Evolutionary conservation across 192 early-diverging fungal genomes (phyloP), one percentile per base, ranked within the genome.

Genomic region (Obelidium mucronatum): DNA sequence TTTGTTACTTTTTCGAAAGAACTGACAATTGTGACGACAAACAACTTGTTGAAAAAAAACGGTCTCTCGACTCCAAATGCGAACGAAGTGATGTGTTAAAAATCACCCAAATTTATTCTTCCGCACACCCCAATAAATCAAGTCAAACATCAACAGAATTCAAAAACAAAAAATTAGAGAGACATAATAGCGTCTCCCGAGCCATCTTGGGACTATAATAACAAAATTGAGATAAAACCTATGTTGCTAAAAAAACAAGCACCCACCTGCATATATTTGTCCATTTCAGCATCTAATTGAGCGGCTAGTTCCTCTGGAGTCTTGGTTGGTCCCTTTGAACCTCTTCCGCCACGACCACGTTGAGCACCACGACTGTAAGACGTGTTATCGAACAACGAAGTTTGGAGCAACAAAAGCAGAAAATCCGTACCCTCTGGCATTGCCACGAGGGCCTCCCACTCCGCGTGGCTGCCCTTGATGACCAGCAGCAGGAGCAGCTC

Each of bases 261-360:
- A 8, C 33, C 13, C 11, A 77, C 80, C 52, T 78, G 78, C 85
- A 86, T 86, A 70, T 86, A 86, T 19, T 81, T 75, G 35, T 82
- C 85, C 82, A 86, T 81, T 34, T 86, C 85, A 17, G 82, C 82
- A 69, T 84, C 85, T 15, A 86, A 74, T 8, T 84, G 71, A 3
- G 63, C 79, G 3, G 62, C 73, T 34, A 68, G 36, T 30, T 70
- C 42, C 36, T 72, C 69, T 13, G 69, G 69, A 26, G 65, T 52
- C 75, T 75, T 73, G 28, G 51, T 51, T 39, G 79, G 48, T 51
- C 52, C 74, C 58, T 75, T 34, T 67, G 54, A 22, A 51, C 61
- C 65, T 58, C 55, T 58, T 6, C 55, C 55, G 11, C 55, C 55
- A 58, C 79, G 59, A 11, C 79, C 74, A 13, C 56, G 52, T 19